Conservation (phyloP, 2,329 filamentous ascomycete genomes). For the Cryphonectria carpinicola region DNA sequence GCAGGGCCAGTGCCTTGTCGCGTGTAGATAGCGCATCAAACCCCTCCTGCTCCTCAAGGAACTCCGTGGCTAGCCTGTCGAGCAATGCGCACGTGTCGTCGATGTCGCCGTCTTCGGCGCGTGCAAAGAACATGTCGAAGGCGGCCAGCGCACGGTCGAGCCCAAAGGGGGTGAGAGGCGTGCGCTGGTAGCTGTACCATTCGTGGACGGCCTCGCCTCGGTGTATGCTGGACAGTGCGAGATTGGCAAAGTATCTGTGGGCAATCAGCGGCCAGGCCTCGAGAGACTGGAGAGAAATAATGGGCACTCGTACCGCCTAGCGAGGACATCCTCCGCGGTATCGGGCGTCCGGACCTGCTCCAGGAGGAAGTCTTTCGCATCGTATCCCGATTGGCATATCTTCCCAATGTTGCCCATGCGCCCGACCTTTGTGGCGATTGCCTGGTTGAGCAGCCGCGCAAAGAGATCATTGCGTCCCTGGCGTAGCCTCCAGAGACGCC, state of each 20-base stretch:
- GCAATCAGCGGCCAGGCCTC: conserved; percentile 18
- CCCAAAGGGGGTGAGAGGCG: conserved; percentile 36
- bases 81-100: conserved; percentile 69
- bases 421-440: conserved; percentile 71
- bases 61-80: conserved; percentile 62
- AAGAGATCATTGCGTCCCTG: conserved; percentile 56
- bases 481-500: conserved; percentile 64
- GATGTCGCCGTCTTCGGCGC: conserved; percentile 71
- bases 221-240: conserved; percentile 78
- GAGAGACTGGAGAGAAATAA: not conserved
- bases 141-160: conserved; percentile 78
- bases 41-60: conserved; percentile 56
- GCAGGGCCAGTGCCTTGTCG: conserved; percentile 68
- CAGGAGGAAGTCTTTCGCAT: conserved; percentile 84
- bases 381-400: conserved; percentile 77
- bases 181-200: conserved; percentile 65
- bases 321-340: conserved; percentile 72
- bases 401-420: conserved; percentile 71
- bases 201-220: conserved; percentile 76
- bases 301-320: conserved; percentile 58
- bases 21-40: conserved; percentile 64
- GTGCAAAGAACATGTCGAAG: conserved; percentile 88
- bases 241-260: conserved; percentile 75
- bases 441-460: conserved; percentile 62
- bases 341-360: conserved; percentile 64